Evolutionary conservation across 2,329 filamentous ascomycete genomes (phyloP).

Genomic region (Hypoxylon sp.): DNA sequence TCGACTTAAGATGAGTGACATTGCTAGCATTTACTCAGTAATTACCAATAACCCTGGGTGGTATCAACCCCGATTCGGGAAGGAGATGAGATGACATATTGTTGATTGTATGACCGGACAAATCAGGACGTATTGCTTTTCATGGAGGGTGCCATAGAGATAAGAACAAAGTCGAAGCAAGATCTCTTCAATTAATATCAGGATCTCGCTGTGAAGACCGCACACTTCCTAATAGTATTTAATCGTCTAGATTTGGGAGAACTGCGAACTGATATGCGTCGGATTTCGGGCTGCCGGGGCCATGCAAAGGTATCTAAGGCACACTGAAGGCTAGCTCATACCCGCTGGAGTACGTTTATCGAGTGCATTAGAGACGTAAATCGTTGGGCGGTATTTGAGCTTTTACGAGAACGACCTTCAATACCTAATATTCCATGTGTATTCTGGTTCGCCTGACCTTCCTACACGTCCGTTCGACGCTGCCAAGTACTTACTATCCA

Average conservation of each 20-base stretch:
- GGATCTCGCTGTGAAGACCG: not conserved
- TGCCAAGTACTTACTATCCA: too few relatives aligned
- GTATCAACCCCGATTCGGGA: slow-evolving; percentile 11
- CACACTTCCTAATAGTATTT: not conserved
- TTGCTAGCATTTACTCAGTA: not conserved
- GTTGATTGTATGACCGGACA: slow-evolving; percentile 1
- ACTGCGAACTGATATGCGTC: not conserved
- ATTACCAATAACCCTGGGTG: not conserved
- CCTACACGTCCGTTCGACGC: too few relatives aligned
- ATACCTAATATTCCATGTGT: too few relatives aligned
- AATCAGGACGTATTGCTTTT: slow-evolving; percentile 1
- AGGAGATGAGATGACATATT: slow-evolving; percentile 18
- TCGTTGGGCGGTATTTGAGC: too few relatives aligned
- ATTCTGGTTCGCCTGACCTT: too few relatives aligned
- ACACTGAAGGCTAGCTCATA: too few relatives aligned
- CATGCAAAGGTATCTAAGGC: too few relatives aligned
- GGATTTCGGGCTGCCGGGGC: not conserved
- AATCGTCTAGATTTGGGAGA: not conserved
- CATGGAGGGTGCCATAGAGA: not conserved
- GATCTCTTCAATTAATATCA: not conserved
- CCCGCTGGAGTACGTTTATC: too few relatives aligned
- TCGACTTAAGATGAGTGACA: not conserved
- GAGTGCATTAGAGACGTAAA: too few relatives aligned
- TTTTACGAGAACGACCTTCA: too few relatives aligned
- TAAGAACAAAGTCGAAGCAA: slow-evolving; percentile 9